Evolutionary conservation across 2,329 filamentous ascomycete genomes (phyloP).

Genomic region (Talaromyces albobiverticillius): DNA sequence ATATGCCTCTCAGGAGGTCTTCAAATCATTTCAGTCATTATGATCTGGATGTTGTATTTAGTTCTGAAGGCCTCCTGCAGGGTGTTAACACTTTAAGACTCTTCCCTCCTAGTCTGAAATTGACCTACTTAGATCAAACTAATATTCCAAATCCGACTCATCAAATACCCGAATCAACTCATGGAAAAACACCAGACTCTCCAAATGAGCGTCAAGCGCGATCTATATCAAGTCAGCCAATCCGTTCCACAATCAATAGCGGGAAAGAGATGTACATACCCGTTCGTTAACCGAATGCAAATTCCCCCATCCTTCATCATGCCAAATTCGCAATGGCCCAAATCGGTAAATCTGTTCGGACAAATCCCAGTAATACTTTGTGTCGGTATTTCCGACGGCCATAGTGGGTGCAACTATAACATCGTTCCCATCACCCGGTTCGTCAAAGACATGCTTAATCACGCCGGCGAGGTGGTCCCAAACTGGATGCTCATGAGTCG

Average conservation of each 20-base stretch:
- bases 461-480: not conserved
- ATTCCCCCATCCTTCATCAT: not conserved
- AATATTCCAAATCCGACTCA: not conserved
- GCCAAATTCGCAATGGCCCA: not conserved
- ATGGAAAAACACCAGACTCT: not conserved
- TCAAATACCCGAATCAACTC: slow-evolving; percentile 7
- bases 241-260: not conserved
- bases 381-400: slow-evolving; percentile 52
- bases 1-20: no score
- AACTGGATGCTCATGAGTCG: slow-evolving; percentile 15
- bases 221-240: not conserved
- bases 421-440: not conserved
- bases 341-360: slow-evolving; percentile 50
- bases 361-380: slow-evolving; percentile 51
- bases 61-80: no score
- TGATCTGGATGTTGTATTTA: no score
- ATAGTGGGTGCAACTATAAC: slow-evolving; percentile 32
- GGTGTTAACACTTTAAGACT: not conserved
- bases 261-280: not conserved
- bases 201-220: slow-evolving; percentile 5
- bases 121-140: not conserved
- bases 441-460: slow-evolving; percentile 1
- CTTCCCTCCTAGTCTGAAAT: no score
- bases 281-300: slow-evolving; percentile 8
- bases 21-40: no score